A percentile compares a stretch with the other conserved stretches of the same genome.
phyloP scores from a whole-genome alignment of 345 rosid species.

The Acer campestre region DNA sequence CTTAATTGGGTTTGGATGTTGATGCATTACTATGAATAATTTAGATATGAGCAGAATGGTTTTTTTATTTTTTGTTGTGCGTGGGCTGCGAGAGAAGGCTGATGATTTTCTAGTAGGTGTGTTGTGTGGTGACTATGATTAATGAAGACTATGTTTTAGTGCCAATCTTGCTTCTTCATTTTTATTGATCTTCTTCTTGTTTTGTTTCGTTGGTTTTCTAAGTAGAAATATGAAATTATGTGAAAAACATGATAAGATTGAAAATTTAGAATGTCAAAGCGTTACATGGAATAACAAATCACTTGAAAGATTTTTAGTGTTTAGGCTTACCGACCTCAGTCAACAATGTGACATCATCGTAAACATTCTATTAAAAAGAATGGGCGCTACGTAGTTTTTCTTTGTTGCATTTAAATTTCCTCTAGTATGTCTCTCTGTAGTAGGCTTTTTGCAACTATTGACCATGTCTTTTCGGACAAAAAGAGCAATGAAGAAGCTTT shows the following conservation, averaged over 20 bases:
- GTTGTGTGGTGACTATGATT: too few species aligned
- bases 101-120: too few species aligned
- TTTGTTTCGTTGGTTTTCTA: too few species aligned
- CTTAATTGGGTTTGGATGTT: background rate
- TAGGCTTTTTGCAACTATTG: constrained; percentile 42
- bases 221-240: background rate
- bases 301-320: background rate
- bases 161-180: too few species aligned
- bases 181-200: background rate
- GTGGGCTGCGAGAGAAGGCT: background rate
- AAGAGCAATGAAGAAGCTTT: constrained; percentile 65
- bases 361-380: constrained; percentile 30
- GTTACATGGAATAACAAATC: background rate
- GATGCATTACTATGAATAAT: background rate
- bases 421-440: too few species aligned
- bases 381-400: constrained; percentile 16
- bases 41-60: too few species aligned
- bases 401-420: background rate
- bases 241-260: background rate
- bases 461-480: constrained; percentile 32
- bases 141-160: too few species aligned
- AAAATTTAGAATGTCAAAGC: background rate
- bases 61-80: too few species aligned
- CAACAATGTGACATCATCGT: constrained; percentile 19
- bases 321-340: background rate